Evolutionary conservation across 2,329 filamentous ascomycete species (phyloP).

Genomic region (Botrytis porri): DNA sequence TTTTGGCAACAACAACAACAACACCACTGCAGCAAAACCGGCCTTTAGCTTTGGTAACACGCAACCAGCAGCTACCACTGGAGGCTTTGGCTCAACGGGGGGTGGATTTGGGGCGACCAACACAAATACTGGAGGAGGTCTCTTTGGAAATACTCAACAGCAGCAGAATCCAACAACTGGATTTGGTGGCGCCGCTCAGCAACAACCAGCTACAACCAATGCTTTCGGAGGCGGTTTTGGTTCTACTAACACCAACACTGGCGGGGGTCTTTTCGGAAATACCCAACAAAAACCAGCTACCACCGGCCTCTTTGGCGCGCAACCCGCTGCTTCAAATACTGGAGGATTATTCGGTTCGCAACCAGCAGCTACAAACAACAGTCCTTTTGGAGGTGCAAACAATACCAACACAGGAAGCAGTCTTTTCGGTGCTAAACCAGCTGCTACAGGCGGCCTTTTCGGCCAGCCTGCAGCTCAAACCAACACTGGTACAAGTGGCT

Average conservation of each 20-base stretch:
- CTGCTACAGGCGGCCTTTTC: conserved; percentile 43
- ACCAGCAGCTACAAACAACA: conserved; percentile 28
- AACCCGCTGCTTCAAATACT: conserved; percentile 36
- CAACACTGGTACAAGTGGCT: conserved; percentile 32
- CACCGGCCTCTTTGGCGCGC: conserved; percentile 44
- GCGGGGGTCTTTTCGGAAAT: conserved; percentile 39
- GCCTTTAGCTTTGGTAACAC: conserved; percentile 35
- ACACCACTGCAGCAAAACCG: conserved; percentile 41
- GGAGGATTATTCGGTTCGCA: conserved; percentile 41
- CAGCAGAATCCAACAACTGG: conserved; percentile 35
- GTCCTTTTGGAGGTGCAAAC: conserved; percentile 28
- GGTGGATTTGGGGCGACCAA: conserved; percentile 29
- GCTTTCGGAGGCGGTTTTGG: conserved; percentile 40
- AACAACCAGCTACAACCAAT: conserved; percentile 41
- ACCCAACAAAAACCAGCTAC: conserved; percentile 42
- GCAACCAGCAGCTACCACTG: conserved; percentile 25
- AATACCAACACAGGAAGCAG: conserved; percentile 36
- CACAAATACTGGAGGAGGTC: conserved; percentile 30
- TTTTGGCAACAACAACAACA: conserved; percentile 38
- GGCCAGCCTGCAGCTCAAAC: conserved; percentile 40
- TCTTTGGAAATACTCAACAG: conserved; percentile 41
- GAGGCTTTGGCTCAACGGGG: conserved; percentile 33
- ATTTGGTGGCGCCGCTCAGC: conserved; percentile 40
- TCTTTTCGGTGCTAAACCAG: conserved; percentile 41
- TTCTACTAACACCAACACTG: conserved; percentile 37